Percentiles rank a stretch among this genome's conserved stretches.
Conservation (phyloP, 2,329 filamentous ascomycete genomes). For the Microdochium paspali region DNA sequence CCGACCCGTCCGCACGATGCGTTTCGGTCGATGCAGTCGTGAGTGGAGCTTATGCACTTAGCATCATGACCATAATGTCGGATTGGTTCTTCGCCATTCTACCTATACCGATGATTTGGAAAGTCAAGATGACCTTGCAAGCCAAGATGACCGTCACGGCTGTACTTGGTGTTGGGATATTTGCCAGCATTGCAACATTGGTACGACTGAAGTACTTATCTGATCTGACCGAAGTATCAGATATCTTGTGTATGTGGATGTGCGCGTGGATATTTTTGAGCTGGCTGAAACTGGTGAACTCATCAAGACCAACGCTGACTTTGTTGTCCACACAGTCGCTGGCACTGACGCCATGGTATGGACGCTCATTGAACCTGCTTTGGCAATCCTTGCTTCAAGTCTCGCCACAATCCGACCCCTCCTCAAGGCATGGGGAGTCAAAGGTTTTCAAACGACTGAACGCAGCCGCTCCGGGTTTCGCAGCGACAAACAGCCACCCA, state of each 20-base stretch:
- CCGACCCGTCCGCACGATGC: slow-evolving; percentile 25
- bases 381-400: slow-evolving; percentile 44
- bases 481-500: slow-evolving; percentile 18
- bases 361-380: slow-evolving; percentile 46
- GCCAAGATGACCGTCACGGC: slow-evolving; percentile 41
- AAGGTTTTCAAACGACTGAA: slow-evolving; percentile 34
- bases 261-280: too few relatives aligned
- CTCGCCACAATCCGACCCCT: slow-evolving; percentile 45
- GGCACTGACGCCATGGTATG: slow-evolving; percentile 44
- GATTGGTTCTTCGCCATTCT: slow-evolving; percentile 46
- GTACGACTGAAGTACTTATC: slow-evolving; percentile 39
- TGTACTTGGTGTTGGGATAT: slow-evolving; percentile 39
- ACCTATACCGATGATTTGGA: slow-evolving; percentile 45
- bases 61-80: slow-evolving; percentile 40
- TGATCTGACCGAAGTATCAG: slow-evolving; percentile 30
- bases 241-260: slow-evolving; percentile 42
- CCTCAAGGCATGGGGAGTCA: slow-evolving; percentile 35
- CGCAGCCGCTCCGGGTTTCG: slow-evolving; percentile 17
- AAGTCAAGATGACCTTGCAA: slow-evolving; percentile 40
- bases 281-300: too few relatives aligned
- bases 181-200: slow-evolving; percentile 45
- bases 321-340: slow-evolving; percentile 21
- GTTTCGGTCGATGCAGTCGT: slow-evolving; percentile 33
- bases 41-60: slow-evolving; percentile 39
- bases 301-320: slow-evolving; percentile 1